Base-by-base conservation (phyloP, 768 basidiomycete species). In the Baorangia bicolor region DNA sequence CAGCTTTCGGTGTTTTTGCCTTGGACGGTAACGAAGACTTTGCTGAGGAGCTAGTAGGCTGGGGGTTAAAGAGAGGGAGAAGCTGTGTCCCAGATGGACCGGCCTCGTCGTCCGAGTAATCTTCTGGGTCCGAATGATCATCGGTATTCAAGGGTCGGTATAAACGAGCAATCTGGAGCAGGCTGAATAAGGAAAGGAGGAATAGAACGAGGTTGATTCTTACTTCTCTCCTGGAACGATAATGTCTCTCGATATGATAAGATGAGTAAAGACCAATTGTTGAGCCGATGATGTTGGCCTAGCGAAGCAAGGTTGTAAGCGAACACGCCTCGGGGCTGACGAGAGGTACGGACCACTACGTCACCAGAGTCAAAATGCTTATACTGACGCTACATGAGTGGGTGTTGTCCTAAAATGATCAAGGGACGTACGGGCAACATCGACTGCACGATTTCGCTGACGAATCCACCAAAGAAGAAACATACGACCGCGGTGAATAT, bases 271-370 rank as follows among this genome's bases (percentile, higher is more conserved):
- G 74, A 5, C 92, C 92, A 7, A 88, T 67, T 4, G 81, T 75
- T 0, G 89, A 88, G 33, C 92, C 92, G 14, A 87, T 69, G 25
- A 92, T 69, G 66, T 94, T 94, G 16, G 92, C 92, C 92, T 93
- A 57, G 55, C 21, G 20, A 48, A 49, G 47, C 27, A 56, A 39
- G 38, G 37, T 30, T 31, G 59, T 59, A 48, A 61, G 51, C 51
- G 30, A 52, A 14, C 35, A 30, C n/a, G 54, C 48, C 33, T 51
- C 49, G 42, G 55, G 55, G 58, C 50, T 49, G 63, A 56, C 47
- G 38, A 50, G 37, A 47, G 45, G 27, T 13, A 73, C 81, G 54
- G 49, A 93, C 91, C 55, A 84, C 73, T 31, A 93, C 74, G 72
- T 92, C 88, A 38, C 86, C 86, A 42, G 83, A 71, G 49, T 92